A percentile compares a stretch with the other conserved stretches of the same genome.
Evolutionary conservation across 306 rosid species (phyloP).

Genomic region (Ammopiptanthus mongolicus): DNA sequence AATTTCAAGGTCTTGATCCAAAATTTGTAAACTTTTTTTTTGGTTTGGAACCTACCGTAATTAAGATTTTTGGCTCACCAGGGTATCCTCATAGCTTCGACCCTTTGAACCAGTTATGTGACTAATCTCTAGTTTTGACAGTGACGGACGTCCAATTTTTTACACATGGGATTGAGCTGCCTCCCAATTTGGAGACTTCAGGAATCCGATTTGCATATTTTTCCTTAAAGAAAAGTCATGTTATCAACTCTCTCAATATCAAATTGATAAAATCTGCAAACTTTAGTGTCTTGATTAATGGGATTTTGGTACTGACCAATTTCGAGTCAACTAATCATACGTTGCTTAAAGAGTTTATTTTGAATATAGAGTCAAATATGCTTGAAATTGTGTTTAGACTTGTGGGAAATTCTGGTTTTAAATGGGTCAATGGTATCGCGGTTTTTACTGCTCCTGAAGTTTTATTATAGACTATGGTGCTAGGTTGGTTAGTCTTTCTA

Average conservation of each 20-base stretch:
- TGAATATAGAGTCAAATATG: constrained; percentile 38
- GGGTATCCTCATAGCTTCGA: no score
- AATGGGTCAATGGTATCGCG: constrained; percentile 68
- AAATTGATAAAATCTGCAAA: constrained; percentile 47
- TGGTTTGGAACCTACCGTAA: no score
- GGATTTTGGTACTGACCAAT: constrained; percentile 26
- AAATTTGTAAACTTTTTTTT: no score
- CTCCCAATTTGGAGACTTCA: no score
- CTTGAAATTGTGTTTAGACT: constrained; percentile 59
- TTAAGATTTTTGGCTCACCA: no score
- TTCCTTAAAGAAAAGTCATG: no score
- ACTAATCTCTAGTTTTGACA: no score
- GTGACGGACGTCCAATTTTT: no score
- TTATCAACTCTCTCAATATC: no score
- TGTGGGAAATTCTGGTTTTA: constrained; percentile 41
- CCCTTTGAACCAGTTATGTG: no score
- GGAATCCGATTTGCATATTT: no score
- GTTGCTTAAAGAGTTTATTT: constrained; percentile 53
- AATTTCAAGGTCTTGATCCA: constrained; percentile 37
- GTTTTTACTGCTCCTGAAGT: constrained; percentile 62
- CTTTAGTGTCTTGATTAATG: constrained; percentile 48
- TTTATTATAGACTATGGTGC: constrained; percentile 61
- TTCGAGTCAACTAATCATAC: constrained; percentile 20
- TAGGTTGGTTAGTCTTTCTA: constrained; percentile 37
- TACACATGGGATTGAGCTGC: no score